phyloP scores from a whole-genome alignment of 441 rosid species.

The Lepidium campestre region DNA sequence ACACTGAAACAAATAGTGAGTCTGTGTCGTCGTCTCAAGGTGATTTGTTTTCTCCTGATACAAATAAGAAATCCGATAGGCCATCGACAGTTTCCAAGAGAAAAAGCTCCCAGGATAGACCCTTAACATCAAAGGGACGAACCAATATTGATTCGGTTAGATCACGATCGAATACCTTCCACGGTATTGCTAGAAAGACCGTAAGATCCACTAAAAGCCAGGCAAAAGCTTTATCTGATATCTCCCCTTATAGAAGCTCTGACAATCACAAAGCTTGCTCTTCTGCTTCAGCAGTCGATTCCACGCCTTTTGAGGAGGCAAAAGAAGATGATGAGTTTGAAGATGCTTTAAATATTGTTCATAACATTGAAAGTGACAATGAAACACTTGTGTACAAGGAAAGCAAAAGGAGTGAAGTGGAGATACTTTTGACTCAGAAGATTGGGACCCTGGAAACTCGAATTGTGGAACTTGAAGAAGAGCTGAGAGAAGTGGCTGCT shows the following conservation, averaged over 20 bases:
- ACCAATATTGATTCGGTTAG: slow-evolving; percentile 32
- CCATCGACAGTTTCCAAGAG: slow-evolving; percentile 31
- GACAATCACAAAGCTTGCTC: slow-evolving; percentile 29
- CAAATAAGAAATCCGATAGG: slow-evolving; percentile 49
- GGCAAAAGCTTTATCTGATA: slow-evolving; percentile 28
- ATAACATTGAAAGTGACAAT: slow-evolving; percentile 45
- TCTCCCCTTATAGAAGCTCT: slow-evolving; percentile 32
- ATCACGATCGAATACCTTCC: slow-evolving; percentile 33
- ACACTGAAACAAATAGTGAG: slow-evolving; percentile 13
- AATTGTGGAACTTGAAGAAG: slow-evolving; percentile 73
- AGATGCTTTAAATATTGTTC: slow-evolving; percentile 49
- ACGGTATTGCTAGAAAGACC: slow-evolving; percentile 35
- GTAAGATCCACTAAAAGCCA: slow-evolving; percentile 37
- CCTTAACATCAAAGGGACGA: slow-evolving; percentile 30
- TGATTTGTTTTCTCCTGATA: slow-evolving; percentile 43
- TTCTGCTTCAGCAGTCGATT: slow-evolving; percentile 40
- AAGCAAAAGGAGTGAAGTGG: slow-evolving; percentile 35
- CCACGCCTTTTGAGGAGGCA: slow-evolving; percentile 38
- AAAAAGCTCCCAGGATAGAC: slow-evolving; percentile 38
- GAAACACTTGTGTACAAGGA: slow-evolving; percentile 57
- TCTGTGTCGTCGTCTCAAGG: slow-evolving; percentile 56
- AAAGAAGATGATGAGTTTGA: slow-evolving; percentile 54
- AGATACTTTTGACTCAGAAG: slow-evolving; percentile 40
- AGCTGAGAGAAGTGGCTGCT: slow-evolving; percentile 82
- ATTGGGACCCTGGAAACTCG: slow-evolving; percentile 57